Evolutionary conservation across 768 basidiomycete species (phyloP), one percentile per base, ranked within the genome.

Genomic region (Scleroderma citrinum): DNA sequence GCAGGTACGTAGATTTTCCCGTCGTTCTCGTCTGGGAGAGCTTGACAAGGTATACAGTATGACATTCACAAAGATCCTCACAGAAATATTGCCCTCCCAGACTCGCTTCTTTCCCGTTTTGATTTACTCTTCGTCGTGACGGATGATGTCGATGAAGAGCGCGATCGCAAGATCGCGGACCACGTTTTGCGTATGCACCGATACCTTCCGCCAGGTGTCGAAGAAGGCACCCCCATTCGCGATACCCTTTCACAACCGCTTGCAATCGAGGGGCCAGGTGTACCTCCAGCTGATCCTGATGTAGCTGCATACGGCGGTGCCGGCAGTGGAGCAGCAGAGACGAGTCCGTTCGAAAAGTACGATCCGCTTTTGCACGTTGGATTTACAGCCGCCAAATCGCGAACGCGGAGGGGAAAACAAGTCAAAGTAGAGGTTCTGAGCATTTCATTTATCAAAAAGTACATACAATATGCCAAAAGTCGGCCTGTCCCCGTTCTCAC

Each of bases 51-150:
- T 46, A 8, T 45, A n/a, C 61, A 97, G 91, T 99, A 99, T 66
- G 95, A 99, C 69, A 89, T 99, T 34, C 95, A 99, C 72, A 99
- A 99, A 69, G 95, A 99, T 66, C 95, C 95, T 26, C 95, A 98
- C 71, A 88, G 88, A 71, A 99, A 99, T 62, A 99, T 99, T 53
- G 95, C 95, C 12, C 80, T 99, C 11, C 95, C 95, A 11, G 95
- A 98, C 67, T 99, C 95, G 21, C 79, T 99, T 34, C 80, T 99
- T 32, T 97, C 95, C 20, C 95, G 95, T 81, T 99, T 99, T 72
- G 95, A 99, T 73, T 71, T 99, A 47, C 80, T 99, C 34, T 99
- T 99, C 64, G 87, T 99, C 47, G 93, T 99, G 16, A 99, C 93
- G 1, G 96, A 98, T 69, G 95, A 99, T 62, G 93, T 97, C 8